phyloP scores from a whole-genome alignment of 192 early-diverging fungal species.

The Mortierella alpina region DNA sequence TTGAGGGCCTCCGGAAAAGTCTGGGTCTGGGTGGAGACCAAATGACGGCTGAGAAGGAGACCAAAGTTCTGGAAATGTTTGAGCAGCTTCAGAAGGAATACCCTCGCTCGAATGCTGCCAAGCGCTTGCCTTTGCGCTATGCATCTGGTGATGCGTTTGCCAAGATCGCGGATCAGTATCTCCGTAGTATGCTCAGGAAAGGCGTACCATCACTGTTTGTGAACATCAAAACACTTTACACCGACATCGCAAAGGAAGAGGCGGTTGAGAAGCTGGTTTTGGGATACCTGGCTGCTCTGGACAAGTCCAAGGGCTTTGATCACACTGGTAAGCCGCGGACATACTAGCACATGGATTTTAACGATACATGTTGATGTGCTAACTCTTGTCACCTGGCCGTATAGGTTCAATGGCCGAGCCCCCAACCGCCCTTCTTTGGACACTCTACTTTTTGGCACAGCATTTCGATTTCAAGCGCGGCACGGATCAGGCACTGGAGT shows the following conservation, averaged over 20 bases:
- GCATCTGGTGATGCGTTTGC: conserved; percentile 74
- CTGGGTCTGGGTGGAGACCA: conserved; percentile 55
- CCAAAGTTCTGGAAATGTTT: conserved; percentile 37
- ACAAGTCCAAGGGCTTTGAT: conserved; percentile 57
- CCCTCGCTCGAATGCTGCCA: conserved; percentile 84
- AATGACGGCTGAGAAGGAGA: conserved; percentile 41
- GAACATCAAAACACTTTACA: conserved; percentile 80
- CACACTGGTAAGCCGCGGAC: conserved; percentile 46
- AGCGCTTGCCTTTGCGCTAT: conserved; percentile 80
- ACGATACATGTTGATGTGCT: neutral
- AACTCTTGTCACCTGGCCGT: too few species aligned
- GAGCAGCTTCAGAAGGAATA: conserved; percentile 71
- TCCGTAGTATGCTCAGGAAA: conserved; percentile 83
- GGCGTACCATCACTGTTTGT: conserved; percentile 95
- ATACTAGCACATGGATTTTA: conserved; percentile 31
- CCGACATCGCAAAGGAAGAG: conserved; percentile 68
- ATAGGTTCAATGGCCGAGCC: conserved; percentile 71
- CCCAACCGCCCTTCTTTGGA: conserved; percentile 86
- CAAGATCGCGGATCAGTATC: conserved; percentile 70
- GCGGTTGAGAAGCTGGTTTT: conserved; percentile 77
- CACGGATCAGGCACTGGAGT: conserved; percentile 74
- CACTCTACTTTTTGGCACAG: conserved; percentile 91
- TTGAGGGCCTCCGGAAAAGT: conserved; percentile 70
- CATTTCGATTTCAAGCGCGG: conserved; percentile 85
- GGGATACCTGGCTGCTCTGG: conserved; percentile 67